Conservation (phyloP, 225 moss, liverwort and hornwort genomes). For the Pleurozium schreberi region DNA sequence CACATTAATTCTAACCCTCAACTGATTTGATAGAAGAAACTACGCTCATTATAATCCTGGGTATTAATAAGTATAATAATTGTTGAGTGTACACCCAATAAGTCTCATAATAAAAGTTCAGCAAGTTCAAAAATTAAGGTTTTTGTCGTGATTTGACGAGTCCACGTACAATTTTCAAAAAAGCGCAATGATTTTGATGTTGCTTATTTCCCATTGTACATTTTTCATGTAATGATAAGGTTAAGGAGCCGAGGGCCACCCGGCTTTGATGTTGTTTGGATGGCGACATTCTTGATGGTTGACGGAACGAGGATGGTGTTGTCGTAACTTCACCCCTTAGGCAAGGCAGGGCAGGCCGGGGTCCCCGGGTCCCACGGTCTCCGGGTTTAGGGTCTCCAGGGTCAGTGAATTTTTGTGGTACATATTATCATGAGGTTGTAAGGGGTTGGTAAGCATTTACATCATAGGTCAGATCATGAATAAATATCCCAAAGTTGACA, state of each 20-base stretch:
- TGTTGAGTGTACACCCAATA: not conserved
- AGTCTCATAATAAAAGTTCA: not conserved
- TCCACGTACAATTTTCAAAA: not conserved
- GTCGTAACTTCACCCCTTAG: rapidly evolving
- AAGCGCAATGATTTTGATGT: not conserved
- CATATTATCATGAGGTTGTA: not conserved
- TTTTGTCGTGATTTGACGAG: not conserved
- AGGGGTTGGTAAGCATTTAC: not conserved
- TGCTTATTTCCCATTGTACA: not conserved
- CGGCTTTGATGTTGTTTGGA: not conserved
- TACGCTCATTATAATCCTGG: not conserved
- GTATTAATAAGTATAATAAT: no score
- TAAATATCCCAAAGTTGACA: conserved; percentile 1
- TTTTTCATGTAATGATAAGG: not conserved
- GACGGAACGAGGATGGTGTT: not conserved
- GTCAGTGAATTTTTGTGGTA: not conserved
- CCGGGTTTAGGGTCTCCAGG: no score
- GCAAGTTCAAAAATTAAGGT: not conserved
- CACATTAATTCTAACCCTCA: rapidly evolving
- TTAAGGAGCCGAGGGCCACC: not conserved
- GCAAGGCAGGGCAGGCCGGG: no score
- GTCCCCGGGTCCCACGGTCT: no score
- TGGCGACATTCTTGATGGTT: not conserved
- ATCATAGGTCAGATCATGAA: not conserved
- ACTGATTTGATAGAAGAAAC: no score